A percentile compares a stretch with the other conserved stretches of the same genome.
Conservation (phyloP, 805 yeast genomes). For the Yamadazyma akitaensis region DNA sequence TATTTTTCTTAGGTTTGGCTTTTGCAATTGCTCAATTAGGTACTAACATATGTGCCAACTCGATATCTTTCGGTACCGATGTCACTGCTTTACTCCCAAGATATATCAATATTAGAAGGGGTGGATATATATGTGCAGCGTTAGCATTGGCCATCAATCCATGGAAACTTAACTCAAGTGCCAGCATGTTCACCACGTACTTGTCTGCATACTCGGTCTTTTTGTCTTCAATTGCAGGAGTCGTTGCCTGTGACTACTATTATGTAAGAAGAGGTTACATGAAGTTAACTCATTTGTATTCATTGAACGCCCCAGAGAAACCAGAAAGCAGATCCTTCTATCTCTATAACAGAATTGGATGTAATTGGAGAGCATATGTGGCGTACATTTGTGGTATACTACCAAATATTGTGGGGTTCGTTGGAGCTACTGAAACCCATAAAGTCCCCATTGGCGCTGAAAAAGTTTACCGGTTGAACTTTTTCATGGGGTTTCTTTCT, state of each 20-base stretch:
- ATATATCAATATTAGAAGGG: slow-evolving; percentile 40
- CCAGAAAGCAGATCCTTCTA: slow-evolving; percentile 39
- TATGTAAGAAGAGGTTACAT: slow-evolving; percentile 69
- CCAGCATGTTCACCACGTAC: slow-evolving; percentile 40
- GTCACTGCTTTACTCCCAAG: slow-evolving; percentile 39
- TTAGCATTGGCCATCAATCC: slow-evolving; percentile 40
- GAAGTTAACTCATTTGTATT: slow-evolving; percentile 61
- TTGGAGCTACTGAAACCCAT: slow-evolving; percentile 72
- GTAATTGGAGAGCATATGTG: slow-evolving; percentile 80
- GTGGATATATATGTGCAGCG: slow-evolving; percentile 38
- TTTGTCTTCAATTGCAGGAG: slow-evolving; percentile 43
- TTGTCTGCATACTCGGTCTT: slow-evolving; percentile 43
- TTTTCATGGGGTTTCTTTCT: slow-evolving; percentile 69
- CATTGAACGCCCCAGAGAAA: slow-evolving; percentile 35
- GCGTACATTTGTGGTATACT: slow-evolving; percentile 79
- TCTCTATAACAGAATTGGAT: slow-evolving; percentile 58
- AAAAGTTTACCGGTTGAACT: slow-evolving; percentile 67
- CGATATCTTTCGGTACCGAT: slow-evolving; percentile 41
- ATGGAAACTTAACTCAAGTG: slow-evolving; percentile 40
- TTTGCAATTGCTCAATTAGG: slow-evolving; percentile 43
- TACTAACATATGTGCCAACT: slow-evolving; percentile 41
- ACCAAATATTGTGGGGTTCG: slow-evolving; percentile 86
- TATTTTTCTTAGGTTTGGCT: slow-evolving; percentile 35
- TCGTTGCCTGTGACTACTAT: slow-evolving; percentile 44
- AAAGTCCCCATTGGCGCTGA: slow-evolving; percentile 75